Base-by-base conservation (phyloP, 805 yeast species). In the Yamadazyma philogaea region DNA sequence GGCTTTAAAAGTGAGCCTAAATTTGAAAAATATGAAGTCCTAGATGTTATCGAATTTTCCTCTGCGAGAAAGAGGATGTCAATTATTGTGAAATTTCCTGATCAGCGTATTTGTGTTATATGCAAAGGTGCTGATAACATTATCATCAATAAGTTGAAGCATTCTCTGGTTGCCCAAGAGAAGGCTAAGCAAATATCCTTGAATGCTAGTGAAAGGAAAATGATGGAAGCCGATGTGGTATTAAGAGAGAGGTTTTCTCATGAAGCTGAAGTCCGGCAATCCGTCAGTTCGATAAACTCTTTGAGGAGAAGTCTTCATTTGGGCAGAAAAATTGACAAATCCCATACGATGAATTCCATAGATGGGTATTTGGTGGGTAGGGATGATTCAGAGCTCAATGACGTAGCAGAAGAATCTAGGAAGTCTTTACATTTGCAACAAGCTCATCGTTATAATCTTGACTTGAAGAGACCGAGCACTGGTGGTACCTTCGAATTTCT, bases 81-180 rank as follows among this genome's bases (percentile, higher is more conserved):
- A 0, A 79, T 87, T n/a, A 60, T 91, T 7, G 82, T 89, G 1
- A 74, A 66, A 46, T 79, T 86, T 52, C 96, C 97, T 0, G 84
- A 86, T 57, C 78, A 78, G 6, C 74, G 84, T 45, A 74, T 89
- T 17, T 79, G 91, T 35, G 56, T 93, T 49, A 68, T 93, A 33
- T 88, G 96, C 64, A 93, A 93, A 64, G 99, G 99, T 42, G 99
- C 99, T 2, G 99, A 93, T 60, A 87, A 87, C 54, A 76, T 91
- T 8, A 87, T 93, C 37, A 60, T 90, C 40, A 96, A 90, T 39
- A 75, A 86, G 44, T 68, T 93, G 45, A 73, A 70, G 43, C 70
- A 82, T 48, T 51, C 75, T 0, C 77, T 75, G 1, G 39, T 84
- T 37, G 96, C 95, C 0, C 62, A 66, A 16, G 56, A 60, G n/a